Conservation (phyloP, 1,284 basidiomycete species). For the Mrakiaceae sp. region DNA sequence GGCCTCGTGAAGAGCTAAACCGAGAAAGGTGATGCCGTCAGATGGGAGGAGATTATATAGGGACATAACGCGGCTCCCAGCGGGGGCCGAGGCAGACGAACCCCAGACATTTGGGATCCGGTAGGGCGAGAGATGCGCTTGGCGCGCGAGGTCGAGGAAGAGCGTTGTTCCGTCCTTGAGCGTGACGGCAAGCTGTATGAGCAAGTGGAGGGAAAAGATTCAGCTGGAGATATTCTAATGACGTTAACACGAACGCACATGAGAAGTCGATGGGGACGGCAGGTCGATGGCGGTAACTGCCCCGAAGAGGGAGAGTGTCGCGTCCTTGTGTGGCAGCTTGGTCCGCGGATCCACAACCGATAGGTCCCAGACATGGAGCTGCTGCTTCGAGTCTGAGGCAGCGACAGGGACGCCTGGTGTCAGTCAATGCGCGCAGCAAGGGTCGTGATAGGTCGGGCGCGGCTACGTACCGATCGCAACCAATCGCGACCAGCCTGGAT, state of each 20-base stretch:
- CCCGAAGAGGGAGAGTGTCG: conserved; percentile 3
- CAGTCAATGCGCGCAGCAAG: conserved; percentile 21
- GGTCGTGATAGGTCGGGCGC: background rate
- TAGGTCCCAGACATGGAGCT: conserved; percentile 14
- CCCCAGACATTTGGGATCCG: conserved; percentile 61
- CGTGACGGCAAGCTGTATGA: conserved; percentile 31
- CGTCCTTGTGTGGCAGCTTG: conserved; percentile 10
- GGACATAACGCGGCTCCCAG: conserved; percentile 35
- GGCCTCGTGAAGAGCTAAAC: background rate
- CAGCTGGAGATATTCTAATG: conserved; percentile 24
- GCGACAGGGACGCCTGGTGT: conserved; percentile 13
- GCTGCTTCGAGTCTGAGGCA: background rate
- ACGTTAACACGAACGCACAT: conserved; percentile 26
- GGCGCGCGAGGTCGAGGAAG: conserved; percentile 58
- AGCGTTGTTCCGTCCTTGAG: conserved; percentile 35
- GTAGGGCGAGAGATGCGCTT: conserved; percentile 50
- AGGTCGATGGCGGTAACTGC: conserved; percentile 11
- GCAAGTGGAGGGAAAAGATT: conserved; percentile 27
- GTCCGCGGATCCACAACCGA: conserved; percentile 2
- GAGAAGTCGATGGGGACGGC: conserved; percentile 26
- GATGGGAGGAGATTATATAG: conserved; percentile 1
- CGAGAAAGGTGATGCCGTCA: background rate
- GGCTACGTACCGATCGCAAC: conserved; percentile 27
- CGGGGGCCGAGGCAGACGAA: conserved; percentile 45
- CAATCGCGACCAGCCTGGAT: conserved; percentile 30